Evolutionary conservation across 2,329 filamentous ascomycete genomes (phyloP).

Genomic region (Cryphonectria carpinicola): DNA sequence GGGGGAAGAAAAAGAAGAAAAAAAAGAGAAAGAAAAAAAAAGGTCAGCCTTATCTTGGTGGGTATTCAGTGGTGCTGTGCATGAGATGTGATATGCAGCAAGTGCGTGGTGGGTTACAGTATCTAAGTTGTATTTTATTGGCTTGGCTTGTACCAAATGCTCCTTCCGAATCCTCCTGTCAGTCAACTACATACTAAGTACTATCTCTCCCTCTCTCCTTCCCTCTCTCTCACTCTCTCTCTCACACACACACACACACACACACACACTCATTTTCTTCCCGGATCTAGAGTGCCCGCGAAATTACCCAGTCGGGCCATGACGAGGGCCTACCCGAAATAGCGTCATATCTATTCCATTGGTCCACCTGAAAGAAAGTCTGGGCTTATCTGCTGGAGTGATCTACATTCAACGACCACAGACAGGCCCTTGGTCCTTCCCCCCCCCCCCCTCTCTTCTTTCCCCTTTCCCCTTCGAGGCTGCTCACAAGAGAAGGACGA

Average conservation of each 20-base stretch:
- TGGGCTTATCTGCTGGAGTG: not conserved
- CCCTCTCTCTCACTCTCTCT: not conserved
- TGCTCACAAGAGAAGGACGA: not conserved
- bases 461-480: not conserved
- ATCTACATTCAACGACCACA: not conserved
- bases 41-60: not conserved
- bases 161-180: not conserved
- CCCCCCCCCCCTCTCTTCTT: too few species aligned
- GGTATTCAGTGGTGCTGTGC: not conserved
- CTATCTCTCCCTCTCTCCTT: not conserved
- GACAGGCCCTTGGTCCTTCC: not conserved
- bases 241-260: too few species aligned
- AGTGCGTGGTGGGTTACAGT: not conserved
- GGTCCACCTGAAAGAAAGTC: not conserved
- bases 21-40: too few species aligned
- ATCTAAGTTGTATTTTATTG: not conserved
- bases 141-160: not conserved
- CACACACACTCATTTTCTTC: too few species aligned
- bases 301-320: not conserved
- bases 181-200: not conserved
- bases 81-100: not conserved
- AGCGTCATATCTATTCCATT: constrained; percentile 6
- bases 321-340: constrained; percentile 15
- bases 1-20: too few species aligned
- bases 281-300: not conserved